Base-by-base conservation (phyloP, 345 rosid species). In the Eucalyptus camaldulensis region DNA sequence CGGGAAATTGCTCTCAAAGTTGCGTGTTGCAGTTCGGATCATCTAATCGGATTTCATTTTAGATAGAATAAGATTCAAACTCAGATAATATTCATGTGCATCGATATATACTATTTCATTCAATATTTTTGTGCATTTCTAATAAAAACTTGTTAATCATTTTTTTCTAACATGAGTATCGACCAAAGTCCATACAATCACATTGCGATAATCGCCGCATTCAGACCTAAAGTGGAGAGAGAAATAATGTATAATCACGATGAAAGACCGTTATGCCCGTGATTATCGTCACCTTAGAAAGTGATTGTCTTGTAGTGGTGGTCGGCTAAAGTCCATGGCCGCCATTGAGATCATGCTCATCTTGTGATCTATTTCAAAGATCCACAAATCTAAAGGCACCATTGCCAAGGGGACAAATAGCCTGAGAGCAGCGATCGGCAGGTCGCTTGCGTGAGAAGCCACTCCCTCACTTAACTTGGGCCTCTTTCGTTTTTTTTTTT, bases 381-480 rank as follows among this genome's bases (percentile, higher is more conserved):
- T 69, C 80, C 24, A 16, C 43, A 33, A 8, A 69, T 69, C 24
- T 8, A 21, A 69, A 33, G 80, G 43, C 80, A 33, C 13, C 22
- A 8, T 10, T 27, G 1, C 7, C 5, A 4, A 9, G 24, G 80
- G 21, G 24, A 69, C 7, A 13, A 3, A 8, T 62, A 62, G 17
- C 33, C 5, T 3, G 0, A 15, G 40, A 67, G 22, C 6, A 16
- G 3, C 3, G 5, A 67, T n/a, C 4, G 5, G 1, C 6, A 4
- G 2, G 6, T 15, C 0, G 19, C 11, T 67, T 16, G 33, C 4
- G 2, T 8, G 40, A 17, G 12, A 31, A 8, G 44, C 12, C 43
- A 16, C 43, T 33, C 24, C 13, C 80, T 21, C 10, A 3, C 43
- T 33, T 69, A 3, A 69, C 7, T 69, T 9, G 43, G 44, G 12